Evolutionary conservation across 805 yeast species (phyloP).

Genomic region (Priceomyces fermenticarens): DNA sequence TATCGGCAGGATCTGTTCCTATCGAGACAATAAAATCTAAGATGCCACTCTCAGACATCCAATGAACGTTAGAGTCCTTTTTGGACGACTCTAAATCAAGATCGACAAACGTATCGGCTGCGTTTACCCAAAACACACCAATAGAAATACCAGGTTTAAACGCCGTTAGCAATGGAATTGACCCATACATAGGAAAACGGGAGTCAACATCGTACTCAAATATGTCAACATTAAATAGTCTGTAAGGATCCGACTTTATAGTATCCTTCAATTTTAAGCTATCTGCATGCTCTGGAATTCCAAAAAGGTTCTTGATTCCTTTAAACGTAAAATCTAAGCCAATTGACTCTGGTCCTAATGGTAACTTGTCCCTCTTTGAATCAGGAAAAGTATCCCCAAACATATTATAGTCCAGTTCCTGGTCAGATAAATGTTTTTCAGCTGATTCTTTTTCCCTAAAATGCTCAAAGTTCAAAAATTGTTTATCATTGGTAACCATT

Average conservation of each 20-base stretch:
- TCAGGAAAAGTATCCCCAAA: conserved; percentile 74
- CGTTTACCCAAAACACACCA: conserved; percentile 88
- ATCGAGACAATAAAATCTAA: conserved; percentile 71
- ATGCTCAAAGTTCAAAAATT: conserved; percentile 81
- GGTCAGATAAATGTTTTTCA: conserved; percentile 41
- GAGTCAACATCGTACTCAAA: conserved; percentile 88
- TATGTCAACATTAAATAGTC: conserved; percentile 89
- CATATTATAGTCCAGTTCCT: conserved; percentile 63
- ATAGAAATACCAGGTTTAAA: conserved; percentile 54
- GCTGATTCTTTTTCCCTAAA: conserved; percentile 45
- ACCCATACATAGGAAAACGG: conserved; percentile 89
- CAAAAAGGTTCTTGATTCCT: conserved; percentile 67
- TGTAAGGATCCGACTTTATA: conserved; percentile 62
- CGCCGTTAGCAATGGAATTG: conserved; percentile 85
- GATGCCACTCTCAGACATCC: conserved; percentile 91
- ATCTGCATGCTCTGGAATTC: conserved; percentile 98
- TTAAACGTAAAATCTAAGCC: conserved; percentile 72
- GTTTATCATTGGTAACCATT: conserved; percentile 63
- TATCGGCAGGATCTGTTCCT: conserved; percentile 53
- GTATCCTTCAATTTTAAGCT: conserved; percentile 74
- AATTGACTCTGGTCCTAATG: conserved; percentile 87
- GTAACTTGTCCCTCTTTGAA: conserved; percentile 59
- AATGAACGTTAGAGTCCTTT: conserved; percentile 57
- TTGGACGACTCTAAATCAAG: conserved; percentile 38
- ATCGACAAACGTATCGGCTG: conserved; percentile 91